Evolutionary conservation across 495 filamentous ascomycete species (phyloP).

Genomic region (Aspergillus steynii): DNA sequence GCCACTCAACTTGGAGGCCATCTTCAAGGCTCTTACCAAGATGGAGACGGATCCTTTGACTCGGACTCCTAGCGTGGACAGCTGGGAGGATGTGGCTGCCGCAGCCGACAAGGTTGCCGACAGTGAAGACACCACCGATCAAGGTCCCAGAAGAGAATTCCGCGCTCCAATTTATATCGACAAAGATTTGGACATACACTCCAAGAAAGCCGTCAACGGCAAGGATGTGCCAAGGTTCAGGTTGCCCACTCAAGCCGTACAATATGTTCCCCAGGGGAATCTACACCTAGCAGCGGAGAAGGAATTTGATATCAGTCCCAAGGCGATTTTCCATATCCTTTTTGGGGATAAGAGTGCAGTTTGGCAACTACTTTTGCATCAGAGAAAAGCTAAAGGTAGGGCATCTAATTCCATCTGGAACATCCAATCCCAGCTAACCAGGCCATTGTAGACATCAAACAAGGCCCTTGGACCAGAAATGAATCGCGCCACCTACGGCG

Average conservation of each 20-base stretch:
- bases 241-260: constrained; percentile 76
- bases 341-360: constrained; percentile 95
- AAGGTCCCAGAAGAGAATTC: constrained; percentile 53
- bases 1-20: constrained; percentile 59
- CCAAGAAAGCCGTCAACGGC: constrained; percentile 35
- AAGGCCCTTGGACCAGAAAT: constrained; percentile 76
- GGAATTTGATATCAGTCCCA: constrained; percentile 82
- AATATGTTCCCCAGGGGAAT: constrained; percentile 81
- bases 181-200: constrained; percentile 55
- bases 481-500: constrained; percentile 69
- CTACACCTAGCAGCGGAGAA: constrained; percentile 68
- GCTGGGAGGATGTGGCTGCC: constrained; percentile 87
- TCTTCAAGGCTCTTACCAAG: constrained; percentile 63
- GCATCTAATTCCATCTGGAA: not conserved
- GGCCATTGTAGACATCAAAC: constrained; percentile 58
- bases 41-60: constrained; percentile 65
- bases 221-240: constrained; percentile 75
- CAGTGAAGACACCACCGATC: constrained; percentile 17
- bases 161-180: constrained; percentile 63
- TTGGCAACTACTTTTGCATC: constrained; percentile 87
- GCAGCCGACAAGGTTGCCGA: constrained; percentile 43
- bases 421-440: constrained; percentile 13
- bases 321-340: constrained; percentile 91
- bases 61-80: constrained; percentile 74
- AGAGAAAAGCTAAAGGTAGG: constrained; percentile 71